Conservation (phyloP, 345 rosid species). For the Syzygium grande region DNA sequence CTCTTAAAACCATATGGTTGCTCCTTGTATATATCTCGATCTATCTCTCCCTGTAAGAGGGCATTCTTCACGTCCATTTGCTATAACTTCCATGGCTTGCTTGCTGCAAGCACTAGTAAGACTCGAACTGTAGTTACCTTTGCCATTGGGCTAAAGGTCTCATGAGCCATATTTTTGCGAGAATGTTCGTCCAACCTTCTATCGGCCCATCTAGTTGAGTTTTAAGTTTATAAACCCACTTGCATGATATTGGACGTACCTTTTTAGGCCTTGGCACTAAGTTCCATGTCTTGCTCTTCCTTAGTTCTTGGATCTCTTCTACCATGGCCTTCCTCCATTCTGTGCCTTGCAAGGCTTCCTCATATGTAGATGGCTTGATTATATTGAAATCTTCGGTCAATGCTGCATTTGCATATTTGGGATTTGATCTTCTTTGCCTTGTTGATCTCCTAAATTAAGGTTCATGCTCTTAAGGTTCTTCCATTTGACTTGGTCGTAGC, state of each 20-base stretch:
- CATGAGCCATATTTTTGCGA: background rate
- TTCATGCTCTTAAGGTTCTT: background rate
- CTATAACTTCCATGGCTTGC: background rate
- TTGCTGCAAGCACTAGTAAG: background rate
- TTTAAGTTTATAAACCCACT: too few species aligned
- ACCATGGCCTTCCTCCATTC: background rate
- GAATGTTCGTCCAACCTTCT: background rate
- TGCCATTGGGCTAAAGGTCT: background rate
- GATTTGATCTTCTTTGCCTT: background rate
- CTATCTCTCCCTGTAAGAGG: background rate
- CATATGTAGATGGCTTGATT: background rate
- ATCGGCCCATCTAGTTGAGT: too few species aligned
- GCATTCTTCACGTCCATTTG: background rate
- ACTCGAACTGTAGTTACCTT: background rate
- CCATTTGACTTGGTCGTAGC: background rate
- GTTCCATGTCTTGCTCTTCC: background rate
- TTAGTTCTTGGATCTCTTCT: background rate
- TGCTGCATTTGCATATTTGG: background rate
- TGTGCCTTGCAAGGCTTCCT: background rate
- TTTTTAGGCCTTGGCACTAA: background rate
- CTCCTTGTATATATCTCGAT: background rate
- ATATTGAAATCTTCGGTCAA: background rate
- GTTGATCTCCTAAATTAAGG: background rate
- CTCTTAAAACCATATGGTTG: background rate
- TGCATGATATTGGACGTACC: too few species aligned